A percentile compares a stretch with the other conserved stretches of the same genome.
Conservation (phyloP, 352 stramenopile genomes). For the Paralagenidium karlingii region DNA sequence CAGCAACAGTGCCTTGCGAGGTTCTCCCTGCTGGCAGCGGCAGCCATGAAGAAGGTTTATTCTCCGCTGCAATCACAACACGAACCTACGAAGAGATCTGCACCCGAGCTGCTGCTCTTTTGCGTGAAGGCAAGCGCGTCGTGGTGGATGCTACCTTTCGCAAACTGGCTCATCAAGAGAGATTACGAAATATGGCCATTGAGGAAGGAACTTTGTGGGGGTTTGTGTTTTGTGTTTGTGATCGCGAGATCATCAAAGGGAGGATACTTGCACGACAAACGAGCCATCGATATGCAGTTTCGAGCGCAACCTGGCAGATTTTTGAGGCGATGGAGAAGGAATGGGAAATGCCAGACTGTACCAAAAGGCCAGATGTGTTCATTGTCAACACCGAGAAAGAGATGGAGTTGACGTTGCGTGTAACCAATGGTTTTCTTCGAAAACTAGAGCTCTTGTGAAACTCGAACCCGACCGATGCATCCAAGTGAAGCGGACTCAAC, state of each 20-base stretch:
- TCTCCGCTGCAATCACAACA: conserved; percentile 36
- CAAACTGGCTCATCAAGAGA: conserved; percentile 20
- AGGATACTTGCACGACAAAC: conserved; percentile 44
- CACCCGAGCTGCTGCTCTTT: conserved; percentile 12
- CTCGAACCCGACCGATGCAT: no score
- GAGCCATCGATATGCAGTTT: no score
- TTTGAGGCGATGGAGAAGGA: conserved; percentile 46
- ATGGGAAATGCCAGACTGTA: conserved; percentile 22
- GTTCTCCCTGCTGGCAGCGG: no score
- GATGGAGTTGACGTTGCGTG: conserved; percentile 40
- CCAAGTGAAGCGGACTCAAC: no score
- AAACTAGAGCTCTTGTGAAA: conserved; percentile 36
- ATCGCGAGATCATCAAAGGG: conserved; percentile 53
- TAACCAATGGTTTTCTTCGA: conserved; percentile 38
- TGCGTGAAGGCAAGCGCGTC: conserved; percentile 36
- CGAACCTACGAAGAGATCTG: conserved; percentile 58
- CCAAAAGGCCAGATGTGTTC: conserved; percentile 22
- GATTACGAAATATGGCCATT: conserved; percentile 24
- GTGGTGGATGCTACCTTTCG: conserved; percentile 52
- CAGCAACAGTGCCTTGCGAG: no score
- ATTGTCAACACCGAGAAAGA: conserved; percentile 62
- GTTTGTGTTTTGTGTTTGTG: conserved; percentile 43
- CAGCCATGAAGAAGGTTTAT: conserved; percentile 44
- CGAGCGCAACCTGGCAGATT: conserved; percentile 53
- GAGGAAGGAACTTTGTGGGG: conserved; percentile 38